phyloP scores from a whole-genome alignment of 2,329 filamentous ascomycete species.

The Apiospora aurea region DNA sequence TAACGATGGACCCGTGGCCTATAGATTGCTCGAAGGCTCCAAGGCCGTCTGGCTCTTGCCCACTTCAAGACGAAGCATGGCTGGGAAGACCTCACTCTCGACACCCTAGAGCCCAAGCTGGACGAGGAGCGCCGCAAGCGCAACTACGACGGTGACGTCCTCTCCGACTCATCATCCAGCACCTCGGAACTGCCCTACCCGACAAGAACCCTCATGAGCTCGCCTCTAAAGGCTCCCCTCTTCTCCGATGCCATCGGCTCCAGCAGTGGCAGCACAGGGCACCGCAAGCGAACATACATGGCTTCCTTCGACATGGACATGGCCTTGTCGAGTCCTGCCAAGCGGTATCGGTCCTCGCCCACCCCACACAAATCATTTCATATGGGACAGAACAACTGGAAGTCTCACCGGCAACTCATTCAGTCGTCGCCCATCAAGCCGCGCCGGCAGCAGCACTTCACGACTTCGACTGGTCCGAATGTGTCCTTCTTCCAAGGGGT shows the following conservation, averaged over 20 bases:
- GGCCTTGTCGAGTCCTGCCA: slow-evolving; percentile 63
- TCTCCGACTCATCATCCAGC: slow-evolving; percentile 88
- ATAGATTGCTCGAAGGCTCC: slow-evolving; percentile 90
- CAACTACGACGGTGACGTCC: slow-evolving; percentile 72
- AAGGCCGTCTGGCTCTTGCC: slow-evolving; percentile 92
- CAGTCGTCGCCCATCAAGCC: slow-evolving; percentile 88
- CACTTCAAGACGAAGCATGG: slow-evolving; percentile 98
- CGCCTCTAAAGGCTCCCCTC: slow-evolving; percentile 80
- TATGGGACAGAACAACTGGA: slow-evolving; percentile 71
- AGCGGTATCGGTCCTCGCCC: slow-evolving; percentile 75
- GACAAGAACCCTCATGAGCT: slow-evolving; percentile 76
- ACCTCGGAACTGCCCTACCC: slow-evolving; percentile 80
- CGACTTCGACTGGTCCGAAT: slow-evolving; percentile 72
- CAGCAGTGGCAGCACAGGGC: slow-evolving; percentile 70
- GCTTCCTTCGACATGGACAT: slow-evolving; percentile 60
- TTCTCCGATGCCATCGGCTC: slow-evolving; percentile 84
- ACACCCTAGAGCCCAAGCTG: slow-evolving; percentile 83
- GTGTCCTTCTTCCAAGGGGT: slow-evolving; percentile 81
- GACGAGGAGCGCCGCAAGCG: slow-evolving; percentile 80
- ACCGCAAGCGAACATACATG: slow-evolving; percentile 69
- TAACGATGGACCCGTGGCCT: slow-evolving; percentile 28
- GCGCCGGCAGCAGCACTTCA: slow-evolving; percentile 77
- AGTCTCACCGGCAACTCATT: slow-evolving; percentile 75
- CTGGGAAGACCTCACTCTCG: slow-evolving; percentile 88
- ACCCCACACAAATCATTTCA: slow-evolving; percentile 64